Base-by-base conservation (phyloP, 106 monocot species). In the Amphibolis antarctica region DNA sequence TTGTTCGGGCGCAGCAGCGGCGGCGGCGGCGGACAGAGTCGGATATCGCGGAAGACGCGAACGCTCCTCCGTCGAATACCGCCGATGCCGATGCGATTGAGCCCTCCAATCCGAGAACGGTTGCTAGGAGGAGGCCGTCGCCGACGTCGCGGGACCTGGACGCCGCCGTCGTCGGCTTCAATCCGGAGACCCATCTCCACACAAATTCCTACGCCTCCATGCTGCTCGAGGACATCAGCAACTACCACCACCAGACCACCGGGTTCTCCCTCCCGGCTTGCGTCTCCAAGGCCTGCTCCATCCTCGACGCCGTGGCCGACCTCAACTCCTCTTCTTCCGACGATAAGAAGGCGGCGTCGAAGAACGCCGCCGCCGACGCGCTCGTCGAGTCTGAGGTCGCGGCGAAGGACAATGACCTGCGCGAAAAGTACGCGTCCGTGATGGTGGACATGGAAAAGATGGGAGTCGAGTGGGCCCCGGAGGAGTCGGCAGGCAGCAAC, bases 401-500 rank as follows among this genome's bases (percentile, higher is more conserved):
- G 0, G 84, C 71, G 10, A 81, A 79, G 55, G 78, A 90, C 48
- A 82, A 86, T 63, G 68, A 89, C 5, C 69, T 77, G 76, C 68
- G 90, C 15, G 84, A 81, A 56, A 98, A 71, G 63, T 90, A 90
- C 48, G 81, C 86, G 3, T 75, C 93, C 0, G 79, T 84, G 53
- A 72, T 82, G 29, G 82, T 57, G 28, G 57, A 57, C 5, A 53
- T 53, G 22, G 53, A 53, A 24, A 53, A 53, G 53, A 53, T 68
- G 15, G 61, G 65, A 42, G 59, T 31, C 36, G 94, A 90, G 12
- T 44, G 58, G 67, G 85, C 88, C 53, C 98, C 87, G 4, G 85
- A 91, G 51, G 98, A 99, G 51, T 99, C 98, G 0, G 91, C 91
- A 0, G 98, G 98, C 53, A 99, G 98, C 77, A 99, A 99, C 50